Percentiles rank a stretch among this genome's conserved stretches.
phyloP scores from a whole-genome alignment of 177 flowering plant genomes.

The Vitis hybrid region DNA sequence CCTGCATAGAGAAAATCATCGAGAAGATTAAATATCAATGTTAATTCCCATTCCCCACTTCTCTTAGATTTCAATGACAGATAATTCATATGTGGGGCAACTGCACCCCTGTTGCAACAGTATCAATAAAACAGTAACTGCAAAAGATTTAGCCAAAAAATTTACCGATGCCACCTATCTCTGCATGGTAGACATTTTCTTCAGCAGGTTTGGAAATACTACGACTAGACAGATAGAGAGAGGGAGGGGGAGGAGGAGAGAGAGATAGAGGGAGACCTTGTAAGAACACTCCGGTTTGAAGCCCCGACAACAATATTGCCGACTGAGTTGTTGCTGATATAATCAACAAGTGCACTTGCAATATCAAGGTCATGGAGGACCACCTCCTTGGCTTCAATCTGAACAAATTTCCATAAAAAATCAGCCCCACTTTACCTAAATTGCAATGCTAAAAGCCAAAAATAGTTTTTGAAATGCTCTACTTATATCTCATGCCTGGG shows the following conservation, averaged over 20 bases:
- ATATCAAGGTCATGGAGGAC: constrained; percentile 49
- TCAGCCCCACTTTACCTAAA: background rate
- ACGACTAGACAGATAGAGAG: background rate
- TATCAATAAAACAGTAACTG: no score
- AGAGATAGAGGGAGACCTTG: constrained; percentile 31
- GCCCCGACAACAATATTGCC: constrained; percentile 51
- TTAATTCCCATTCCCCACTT: background rate
- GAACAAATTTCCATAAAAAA: constrained; percentile 2
- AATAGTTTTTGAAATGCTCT: no score
- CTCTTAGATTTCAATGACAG: no score
- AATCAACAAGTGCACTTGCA: constrained; percentile 40
- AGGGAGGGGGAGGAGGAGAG: constrained; percentile 1
- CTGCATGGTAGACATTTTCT: no score
- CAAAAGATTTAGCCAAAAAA: no score
- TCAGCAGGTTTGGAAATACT: no score
- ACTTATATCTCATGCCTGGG: no score
- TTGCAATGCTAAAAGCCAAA: background rate
- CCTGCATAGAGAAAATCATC: constrained; percentile 22
- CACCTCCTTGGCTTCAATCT: constrained; percentile 49
- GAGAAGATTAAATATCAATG: background rate
- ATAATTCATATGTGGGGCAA: no score
- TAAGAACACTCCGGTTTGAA: constrained; percentile 36
- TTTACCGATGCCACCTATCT: no score
- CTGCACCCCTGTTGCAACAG: no score
- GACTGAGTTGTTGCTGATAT: constrained; percentile 26